Conservation (phyloP, 2,329 filamentous ascomycete species). For the Polychaeton citri region DNA sequence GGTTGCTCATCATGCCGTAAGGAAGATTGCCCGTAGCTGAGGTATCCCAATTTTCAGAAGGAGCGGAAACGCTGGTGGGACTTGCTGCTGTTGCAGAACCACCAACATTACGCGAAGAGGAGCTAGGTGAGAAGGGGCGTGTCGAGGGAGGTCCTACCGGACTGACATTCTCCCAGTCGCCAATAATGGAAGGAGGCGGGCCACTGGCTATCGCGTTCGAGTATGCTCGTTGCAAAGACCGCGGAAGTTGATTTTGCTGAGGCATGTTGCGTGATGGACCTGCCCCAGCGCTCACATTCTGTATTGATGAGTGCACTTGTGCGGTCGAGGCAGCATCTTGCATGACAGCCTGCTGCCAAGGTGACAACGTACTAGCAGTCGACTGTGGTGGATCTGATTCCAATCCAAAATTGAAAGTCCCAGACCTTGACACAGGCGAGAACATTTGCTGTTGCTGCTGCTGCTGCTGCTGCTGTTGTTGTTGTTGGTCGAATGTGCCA, state of each 20-base stretch:
- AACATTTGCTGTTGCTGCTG: background rate
- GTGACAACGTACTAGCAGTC: background rate
- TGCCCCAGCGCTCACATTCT: background rate
- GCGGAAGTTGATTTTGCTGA: conserved; percentile 8
- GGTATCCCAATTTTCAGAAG: background rate
- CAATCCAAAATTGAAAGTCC: conserved; percentile 4
- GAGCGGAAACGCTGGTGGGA: background rate
- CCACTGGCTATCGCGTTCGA: conserved; percentile 12
- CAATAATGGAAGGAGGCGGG: conserved; percentile 11
- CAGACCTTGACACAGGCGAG: conserved; percentile 1
- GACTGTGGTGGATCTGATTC: background rate
- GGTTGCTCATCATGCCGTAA: conserved; percentile 2
- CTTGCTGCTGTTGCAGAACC: background rate
- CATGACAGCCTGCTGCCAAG: background rate
- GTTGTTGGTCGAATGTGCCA: conserved; percentile 1
- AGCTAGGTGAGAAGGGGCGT: conserved; percentile 1
- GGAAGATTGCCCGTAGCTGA: background rate
- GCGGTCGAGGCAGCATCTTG: background rate
- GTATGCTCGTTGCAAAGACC: conserved; percentile 18
- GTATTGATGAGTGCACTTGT: background rate
- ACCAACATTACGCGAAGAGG: conserved; percentile 2
- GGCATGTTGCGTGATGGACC: conserved; percentile 4
- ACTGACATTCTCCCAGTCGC: conserved; percentile 16
- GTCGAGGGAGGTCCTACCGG: conserved; percentile 7
- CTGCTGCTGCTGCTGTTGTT: background rate